Evolutionary conservation across 345 rosid genomes (phyloP), one percentile per base, ranked within the genome.

Genomic region (Moricandia moricandioides): DNA sequence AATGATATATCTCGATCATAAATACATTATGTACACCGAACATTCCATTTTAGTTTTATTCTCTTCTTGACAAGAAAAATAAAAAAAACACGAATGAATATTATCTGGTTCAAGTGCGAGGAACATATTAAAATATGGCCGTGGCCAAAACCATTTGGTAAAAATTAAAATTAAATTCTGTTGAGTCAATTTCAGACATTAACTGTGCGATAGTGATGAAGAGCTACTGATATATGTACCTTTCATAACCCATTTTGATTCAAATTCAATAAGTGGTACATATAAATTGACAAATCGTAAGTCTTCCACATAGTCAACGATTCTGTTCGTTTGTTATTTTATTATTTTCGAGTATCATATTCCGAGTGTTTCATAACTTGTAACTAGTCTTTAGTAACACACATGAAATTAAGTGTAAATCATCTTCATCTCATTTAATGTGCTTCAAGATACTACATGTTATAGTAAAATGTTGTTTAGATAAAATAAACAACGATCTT

Each of bases 181-280:
- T 24, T 26, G 12, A 16, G 72, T 59, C 54, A 74, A 34, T 35
- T 16, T 67, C 73, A 60, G 24, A 47, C 7, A 49, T 49, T 64
- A 26, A 11, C 8, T 58, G 62, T 66, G 49, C 71, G 34, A 65
- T 65, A 24, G 45, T 8, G 72, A 43, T 6, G 12, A 60, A 73
- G 58, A 65, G 33, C 52, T 66, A 45, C 45, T 58, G 49, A 13
- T 75, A 34, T 59, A 14, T 59, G 62, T 75, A 75, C 39, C 78
- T 67, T 67, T 33, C 73, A 67, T 75, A 51, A 67, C 0, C 67
- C 67, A 26, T 21, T 21, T 21, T 21, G 24, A 75, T 60, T 67
- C 55, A 51, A 75, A 59, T 33, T 47, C n/a, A 67, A 17, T 11
- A 21, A 7, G 67, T 67, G 62, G 61, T 59, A 34, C 54, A 67